Evolutionary conservation across 768 basidiomycete species (phyloP), one percentile per base, ranked within the genome.

Genomic region (Amanita jacksonii): DNA sequence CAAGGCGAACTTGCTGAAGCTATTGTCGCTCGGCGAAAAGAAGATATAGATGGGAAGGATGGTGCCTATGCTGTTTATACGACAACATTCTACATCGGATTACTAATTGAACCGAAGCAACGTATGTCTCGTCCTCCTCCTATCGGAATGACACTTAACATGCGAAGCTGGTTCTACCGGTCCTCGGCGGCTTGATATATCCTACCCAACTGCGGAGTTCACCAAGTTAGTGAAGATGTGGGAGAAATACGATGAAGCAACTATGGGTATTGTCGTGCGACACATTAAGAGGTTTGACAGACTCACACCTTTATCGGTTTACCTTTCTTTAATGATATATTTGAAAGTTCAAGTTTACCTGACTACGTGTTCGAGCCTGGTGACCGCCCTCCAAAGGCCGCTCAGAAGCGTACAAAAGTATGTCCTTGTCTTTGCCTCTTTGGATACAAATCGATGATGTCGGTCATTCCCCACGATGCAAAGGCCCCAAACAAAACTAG

Each of bases 51-150:
- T 59, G 79, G 73, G 52, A 79, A 81, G 54, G 79, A 85, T 49
- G 85, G 82, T 45, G 75, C 76, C 33, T 78, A 81, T 34, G 71
- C 77, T n/a, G 87, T 97, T 7, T 77, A 85, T 59, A 86, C 91
- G n/a, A 92, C 92, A n/a, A 90, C 87, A 1, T 98, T 96, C 64
- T 99, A 94, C 57, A 91, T 99, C 51, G 96, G 96, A 15, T 74
- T 99, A 45, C 77, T 81, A 34, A 87, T 99, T 49, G 85, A 91
- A 60, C 85, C 89, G 45, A 93, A 84, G 67, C 85, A 80, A 65
- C 74, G 93, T 96, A 66, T 68, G 74, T 72, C 16, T 50, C 52
- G 38, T 39, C 30, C 8, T 36, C 23, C n/a, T 44, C 12, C 9
- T 6, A 37, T 47, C 13, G 48, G 35, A 49, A 10, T 25, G 18